phyloP scores from a whole-genome alignment of 202 grass and related monocot genomes.

The Eragrostis tef region DNA sequence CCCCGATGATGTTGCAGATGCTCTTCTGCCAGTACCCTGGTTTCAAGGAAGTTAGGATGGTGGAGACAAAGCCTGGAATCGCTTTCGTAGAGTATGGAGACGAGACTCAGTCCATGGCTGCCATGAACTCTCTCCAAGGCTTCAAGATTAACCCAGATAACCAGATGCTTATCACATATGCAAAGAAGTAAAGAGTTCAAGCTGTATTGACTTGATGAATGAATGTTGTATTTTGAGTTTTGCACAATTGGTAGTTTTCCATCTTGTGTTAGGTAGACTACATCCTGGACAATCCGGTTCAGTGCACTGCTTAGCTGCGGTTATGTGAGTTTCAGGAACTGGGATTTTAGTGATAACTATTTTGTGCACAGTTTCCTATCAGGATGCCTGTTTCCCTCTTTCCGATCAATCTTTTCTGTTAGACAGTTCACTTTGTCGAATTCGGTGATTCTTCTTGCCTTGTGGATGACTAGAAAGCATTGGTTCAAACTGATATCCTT shows the following conservation, averaged over 20 bases:
- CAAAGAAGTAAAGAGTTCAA: conserved; percentile 64
- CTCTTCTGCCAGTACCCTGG: conserved; percentile 86
- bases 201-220: conserved; percentile 29
- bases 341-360: conserved; percentile 23
- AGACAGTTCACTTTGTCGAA: no score
- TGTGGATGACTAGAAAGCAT: not conserved
- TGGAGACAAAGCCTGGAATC: conserved; percentile 86
- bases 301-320: not conserved
- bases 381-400: not conserved
- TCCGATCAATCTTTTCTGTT: not conserved
- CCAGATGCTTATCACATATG: conserved; percentile 88
- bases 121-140: conserved; percentile 71
- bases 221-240: conserved; percentile 41
- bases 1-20: conserved; percentile 87
- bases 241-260: conserved; percentile 28
- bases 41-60: conserved; percentile 94
- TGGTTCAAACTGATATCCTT: not conserved
- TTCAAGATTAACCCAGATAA: conserved; percentile 84
- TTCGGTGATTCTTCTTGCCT: not conserved
- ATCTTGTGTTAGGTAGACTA: conserved; percentile 39
- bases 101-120: conserved; percentile 68
- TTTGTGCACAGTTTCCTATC: not conserved
- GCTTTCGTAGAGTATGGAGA: conserved; percentile 94
- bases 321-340: not conserved
- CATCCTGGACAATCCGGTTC: conserved; percentile 23